Evolutionary conservation across 2,329 filamentous ascomycete genomes (phyloP).

Genomic region (Juglanconis juglandina): DNA sequence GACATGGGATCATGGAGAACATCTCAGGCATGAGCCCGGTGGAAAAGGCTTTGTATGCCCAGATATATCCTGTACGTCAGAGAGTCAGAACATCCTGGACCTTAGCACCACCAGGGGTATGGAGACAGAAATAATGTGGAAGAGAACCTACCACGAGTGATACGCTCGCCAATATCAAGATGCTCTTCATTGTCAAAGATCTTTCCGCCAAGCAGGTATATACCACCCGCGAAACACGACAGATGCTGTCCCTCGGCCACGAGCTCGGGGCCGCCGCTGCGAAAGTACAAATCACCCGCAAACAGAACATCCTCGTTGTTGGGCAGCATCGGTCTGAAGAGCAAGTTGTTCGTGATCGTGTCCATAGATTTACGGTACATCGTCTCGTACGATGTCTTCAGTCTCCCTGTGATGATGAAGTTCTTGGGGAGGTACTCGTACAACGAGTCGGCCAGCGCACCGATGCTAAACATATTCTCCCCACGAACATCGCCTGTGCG

Average conservation of each 20-base stretch:
- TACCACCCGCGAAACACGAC: slow-evolving; percentile 50
- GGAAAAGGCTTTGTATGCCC: slow-evolving; percentile 48
- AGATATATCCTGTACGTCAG: slow-evolving; percentile 41
- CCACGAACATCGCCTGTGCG: slow-evolving; percentile 41
- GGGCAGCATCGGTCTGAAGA: slow-evolving; percentile 61
- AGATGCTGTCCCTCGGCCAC: slow-evolving; percentile 41
- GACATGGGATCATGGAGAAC: slow-evolving; percentile 41
- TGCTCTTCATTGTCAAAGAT: slow-evolving; percentile 40
- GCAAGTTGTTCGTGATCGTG: slow-evolving; percentile 52
- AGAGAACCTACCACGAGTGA: no score
- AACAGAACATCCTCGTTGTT: slow-evolving; percentile 54
- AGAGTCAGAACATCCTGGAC: no score
- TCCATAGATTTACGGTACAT: slow-evolving; percentile 57
- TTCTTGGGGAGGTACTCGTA: slow-evolving; percentile 62
- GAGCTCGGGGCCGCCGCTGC: slow-evolving; percentile 29
- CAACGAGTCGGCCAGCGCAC: slow-evolving; percentile 51
- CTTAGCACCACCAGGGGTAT: no score
- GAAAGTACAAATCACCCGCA: slow-evolving; percentile 25
- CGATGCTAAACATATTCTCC: slow-evolving; percentile 46
- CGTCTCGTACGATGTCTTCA: slow-evolving; percentile 54
- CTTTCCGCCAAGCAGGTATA: slow-evolving; percentile 46
- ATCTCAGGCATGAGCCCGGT: slow-evolving; percentile 54
- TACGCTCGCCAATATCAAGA: slow-evolving; percentile 34
- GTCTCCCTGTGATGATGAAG: slow-evolving; percentile 63
- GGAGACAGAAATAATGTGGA: no score